Base-by-base conservation (phyloP, 1,139 yeast genomes). In the Zygoascus sp. region DNA sequence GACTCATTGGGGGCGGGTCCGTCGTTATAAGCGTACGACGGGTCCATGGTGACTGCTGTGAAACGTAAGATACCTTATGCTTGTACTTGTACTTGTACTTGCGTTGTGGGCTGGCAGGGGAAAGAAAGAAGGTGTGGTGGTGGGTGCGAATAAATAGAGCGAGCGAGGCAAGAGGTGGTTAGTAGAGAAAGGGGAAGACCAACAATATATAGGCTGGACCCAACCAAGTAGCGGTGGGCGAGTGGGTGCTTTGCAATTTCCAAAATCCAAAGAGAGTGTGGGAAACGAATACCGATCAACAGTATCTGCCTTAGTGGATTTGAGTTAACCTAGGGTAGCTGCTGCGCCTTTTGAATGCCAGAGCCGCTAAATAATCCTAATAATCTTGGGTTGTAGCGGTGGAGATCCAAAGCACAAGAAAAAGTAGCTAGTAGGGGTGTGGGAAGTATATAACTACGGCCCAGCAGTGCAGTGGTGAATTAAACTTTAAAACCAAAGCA, bases 271-370 rank as follows among this genome's bases (percentile, higher is more conserved):
- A 25, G 28, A 25, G 28, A 10, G 28, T 4, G 8, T 25, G n/a
- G 34, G 32, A 32, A 17, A 11, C 10, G 30, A 37, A 37, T 37
- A 38, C 40, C 40, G 47, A 34, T 44, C 49, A 46, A 46, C 49
- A 43, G 39, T 43, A 39, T 37, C 21, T n/a, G n/a, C n/a, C n/a
- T 9, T 25, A 25, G 34, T 30, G 34, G 17, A 20, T 17, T 16
- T 34, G 15, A 13, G 17, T 21, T 17, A 8, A 34, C 3, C 15
- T 9, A 17, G 3, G 5, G 21, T 34, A 15, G 15, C 3, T 8
- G 15, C 35, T 3, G 38, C 13, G 38, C 23, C 23, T 34, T 20
- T 34, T 19, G 23, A 17, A 34, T 11, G 38, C 6, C 13, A n/a
- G 34, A 16, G 34, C 34, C 34, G 13, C 34, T 30, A 30, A 15